A percentile compares a stretch with the other conserved stretches of the same genome.
phyloP scores from a whole-genome alignment of 768 basidiomycete species.

The Tricholoma sp. region DNA sequence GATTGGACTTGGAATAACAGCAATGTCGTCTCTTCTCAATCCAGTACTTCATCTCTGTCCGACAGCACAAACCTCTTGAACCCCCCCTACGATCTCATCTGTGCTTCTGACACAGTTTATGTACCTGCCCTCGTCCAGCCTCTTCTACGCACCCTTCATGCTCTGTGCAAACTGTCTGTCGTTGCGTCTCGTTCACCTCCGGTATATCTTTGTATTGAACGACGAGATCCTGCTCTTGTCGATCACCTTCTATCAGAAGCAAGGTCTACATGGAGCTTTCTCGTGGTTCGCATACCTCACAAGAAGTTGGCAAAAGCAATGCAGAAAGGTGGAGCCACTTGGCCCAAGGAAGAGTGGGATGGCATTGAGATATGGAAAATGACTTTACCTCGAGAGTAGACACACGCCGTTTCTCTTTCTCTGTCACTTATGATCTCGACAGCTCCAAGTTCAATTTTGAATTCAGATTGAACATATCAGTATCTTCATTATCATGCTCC shows the following conservation, averaged over 20 bases:
- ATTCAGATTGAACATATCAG: not conserved
- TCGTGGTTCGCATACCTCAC: conserved; percentile 50
- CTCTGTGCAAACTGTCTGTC: conserved; percentile 38
- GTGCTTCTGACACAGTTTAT: conserved; percentile 85
- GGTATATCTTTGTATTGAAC: conserved; percentile 66
- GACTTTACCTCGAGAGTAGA: conserved; percentile 13
- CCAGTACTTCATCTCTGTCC: conserved; percentile 10
- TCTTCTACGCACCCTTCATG: conserved; percentile 62
- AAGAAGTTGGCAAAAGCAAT: conserved; percentile 58
- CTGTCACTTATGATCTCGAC: not conserved
- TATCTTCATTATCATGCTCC: no score
- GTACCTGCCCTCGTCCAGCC: conserved; percentile 54
- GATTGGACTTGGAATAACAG: no score
- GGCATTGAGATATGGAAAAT: conserved; percentile 79
- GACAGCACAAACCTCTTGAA: conserved; percentile 21
- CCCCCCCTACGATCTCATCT: conserved; percentile 71
- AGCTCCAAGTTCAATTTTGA: no score
- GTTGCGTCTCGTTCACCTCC: conserved; percentile 36
- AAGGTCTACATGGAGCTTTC: conserved; percentile 48
- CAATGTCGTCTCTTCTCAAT: no score
- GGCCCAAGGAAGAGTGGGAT: conserved; percentile 72
- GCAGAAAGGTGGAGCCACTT: conserved; percentile 49
- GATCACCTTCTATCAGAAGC: conserved; percentile 57
- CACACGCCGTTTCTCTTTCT: not conserved
- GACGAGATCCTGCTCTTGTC: conserved; percentile 66